A percentile compares a stretch with the other conserved stretches of the same genome.
phyloP scores from a whole-genome alignment of 2,329 filamentous ascomycete genomes.

The Penicillium sumatraense region DNA sequence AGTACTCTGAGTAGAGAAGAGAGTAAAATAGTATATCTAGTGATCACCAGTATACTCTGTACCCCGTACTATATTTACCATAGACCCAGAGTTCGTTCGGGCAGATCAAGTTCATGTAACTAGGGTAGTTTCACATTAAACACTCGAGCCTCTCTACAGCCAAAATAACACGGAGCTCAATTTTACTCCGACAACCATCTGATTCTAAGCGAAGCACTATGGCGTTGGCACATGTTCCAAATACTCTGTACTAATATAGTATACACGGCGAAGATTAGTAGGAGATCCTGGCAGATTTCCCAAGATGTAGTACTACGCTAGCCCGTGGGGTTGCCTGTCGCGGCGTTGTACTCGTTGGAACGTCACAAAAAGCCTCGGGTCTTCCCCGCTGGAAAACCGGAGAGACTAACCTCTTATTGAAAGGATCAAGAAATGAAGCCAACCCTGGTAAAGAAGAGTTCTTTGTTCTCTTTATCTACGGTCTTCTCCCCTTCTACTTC shows the following conservation, averaged over 20 bases:
- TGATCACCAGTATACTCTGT: too few relatives aligned
- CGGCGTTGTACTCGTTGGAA: conserved; percentile 1
- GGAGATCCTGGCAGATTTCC: too few relatives aligned
- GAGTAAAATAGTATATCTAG: too few relatives aligned
- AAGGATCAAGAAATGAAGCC: too few relatives aligned
- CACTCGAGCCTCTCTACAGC: not conserved
- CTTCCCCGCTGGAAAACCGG: not conserved
- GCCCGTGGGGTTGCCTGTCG: conserved; percentile 11
- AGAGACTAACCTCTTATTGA: too few relatives aligned
- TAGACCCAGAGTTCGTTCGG: not conserved
- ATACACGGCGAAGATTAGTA: too few relatives aligned
- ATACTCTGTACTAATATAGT: not conserved
- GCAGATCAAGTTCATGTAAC: not conserved
- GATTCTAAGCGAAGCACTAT: not conserved
- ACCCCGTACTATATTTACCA: not conserved
- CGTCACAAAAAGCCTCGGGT: not conserved
- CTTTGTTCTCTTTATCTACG: not conserved
- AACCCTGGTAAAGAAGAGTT: not conserved
- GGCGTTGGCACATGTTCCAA: not conserved
- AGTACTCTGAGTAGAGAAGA: not conserved
- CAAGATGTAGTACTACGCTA: not conserved
- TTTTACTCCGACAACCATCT: not conserved
- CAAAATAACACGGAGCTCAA: not conserved
- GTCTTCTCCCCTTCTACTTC: not conserved
- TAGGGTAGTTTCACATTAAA: not conserved